phyloP scores from a whole-genome alignment of 2,329 filamentous ascomycete genomes.

The Dryadomyces quercivorus region DNA sequence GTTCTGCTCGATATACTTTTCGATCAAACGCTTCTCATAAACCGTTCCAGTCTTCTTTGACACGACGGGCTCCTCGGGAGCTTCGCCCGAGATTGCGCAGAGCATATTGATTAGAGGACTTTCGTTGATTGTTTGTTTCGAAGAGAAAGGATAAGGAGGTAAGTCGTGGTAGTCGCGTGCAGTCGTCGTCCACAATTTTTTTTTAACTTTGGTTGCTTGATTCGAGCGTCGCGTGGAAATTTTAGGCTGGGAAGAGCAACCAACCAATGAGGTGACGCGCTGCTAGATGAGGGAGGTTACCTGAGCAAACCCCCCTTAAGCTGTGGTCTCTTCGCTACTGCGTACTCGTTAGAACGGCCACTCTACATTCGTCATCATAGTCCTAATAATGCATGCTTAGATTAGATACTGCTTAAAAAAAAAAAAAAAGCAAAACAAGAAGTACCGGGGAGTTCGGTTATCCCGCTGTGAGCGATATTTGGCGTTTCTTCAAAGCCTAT shows the following conservation, averaged over 20 bases:
- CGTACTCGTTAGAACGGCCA: too few relatives aligned
- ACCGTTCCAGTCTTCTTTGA: conserved; percentile 83
- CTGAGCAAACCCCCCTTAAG: neutral
- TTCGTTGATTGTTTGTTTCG: neutral
- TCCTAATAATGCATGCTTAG: too few relatives aligned
- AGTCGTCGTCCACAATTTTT: conserved; percentile 1
- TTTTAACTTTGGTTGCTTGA: neutral
- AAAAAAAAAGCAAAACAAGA: too few relatives aligned
- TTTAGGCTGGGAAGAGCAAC: conserved; percentile 4
- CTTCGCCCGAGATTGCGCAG: conserved; percentile 68
- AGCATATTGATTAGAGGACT: conserved; percentile 13
- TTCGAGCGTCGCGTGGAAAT: conserved; percentile 6
- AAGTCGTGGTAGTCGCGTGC: neutral
- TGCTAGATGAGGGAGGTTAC: conserved; percentile 11
- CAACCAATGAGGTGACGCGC: conserved; percentile 8
- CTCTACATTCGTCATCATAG: too few relatives aligned
- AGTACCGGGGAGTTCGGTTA: too few relatives aligned
- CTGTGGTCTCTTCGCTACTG: too few relatives aligned
- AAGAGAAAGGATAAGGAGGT: neutral
- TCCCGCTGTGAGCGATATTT: too few relatives aligned
- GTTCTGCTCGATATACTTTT: conserved; percentile 86
- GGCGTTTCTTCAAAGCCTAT: neutral
- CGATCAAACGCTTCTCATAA: conserved; percentile 90
- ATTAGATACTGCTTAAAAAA: too few relatives aligned
- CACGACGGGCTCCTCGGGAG: conserved; percentile 85